Percentiles rank a stretch among this genome's conserved stretches.
Conservation (phyloP, 768 basidiomycete genomes). For the Rhodosporidiobolus odoratus region DNA sequence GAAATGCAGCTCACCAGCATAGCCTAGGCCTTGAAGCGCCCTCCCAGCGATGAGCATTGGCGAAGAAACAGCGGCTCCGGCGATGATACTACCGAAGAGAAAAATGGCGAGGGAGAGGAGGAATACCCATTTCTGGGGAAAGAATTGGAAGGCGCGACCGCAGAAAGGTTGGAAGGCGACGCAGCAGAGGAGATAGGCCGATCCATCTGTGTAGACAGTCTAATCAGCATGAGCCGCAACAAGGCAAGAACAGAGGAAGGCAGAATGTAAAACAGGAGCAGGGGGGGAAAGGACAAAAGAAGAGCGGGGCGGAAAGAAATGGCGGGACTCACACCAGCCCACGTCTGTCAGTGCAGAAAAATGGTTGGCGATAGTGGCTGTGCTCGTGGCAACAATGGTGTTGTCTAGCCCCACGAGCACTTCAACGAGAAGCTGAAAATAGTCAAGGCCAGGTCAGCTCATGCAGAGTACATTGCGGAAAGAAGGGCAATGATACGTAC, state of each 20-base stretch:
- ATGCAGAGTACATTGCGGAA: not conserved
- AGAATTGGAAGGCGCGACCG: slow-evolving; percentile 22
- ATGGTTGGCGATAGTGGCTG: slow-evolving; percentile 17
- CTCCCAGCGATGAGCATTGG: slow-evolving; percentile 25
- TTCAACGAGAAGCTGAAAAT: slow-evolving; percentile 19
- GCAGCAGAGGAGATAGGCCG: slow-evolving; percentile 20
- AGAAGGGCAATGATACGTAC: not conserved
- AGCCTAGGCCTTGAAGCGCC: slow-evolving; percentile 20
- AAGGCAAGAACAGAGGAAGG: not conserved
- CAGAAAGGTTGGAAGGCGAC: slow-evolving; percentile 24
- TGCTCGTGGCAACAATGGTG: slow-evolving; percentile 27
- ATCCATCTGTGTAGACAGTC: not conserved
- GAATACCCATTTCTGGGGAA: slow-evolving; percentile 23
- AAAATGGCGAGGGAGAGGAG: slow-evolving; percentile 5
- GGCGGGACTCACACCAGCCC: slow-evolving; percentile 18
- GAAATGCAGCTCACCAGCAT: slow-evolving; percentile 12
- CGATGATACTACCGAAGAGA: slow-evolving; percentile 20
- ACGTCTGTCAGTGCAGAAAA: slow-evolving; percentile 15
- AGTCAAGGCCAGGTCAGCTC: not conserved
- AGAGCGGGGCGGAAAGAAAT: not conserved
- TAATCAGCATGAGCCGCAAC: too few species aligned
- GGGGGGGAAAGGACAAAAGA: not conserved
- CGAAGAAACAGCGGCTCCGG: slow-evolving; percentile 9
- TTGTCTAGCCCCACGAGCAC: slow-evolving; percentile 31
- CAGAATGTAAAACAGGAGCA: not conserved